These are phyloP conservation scores for Coemansia sp. DNA, from an alignment of 192 early-diverging fungal genomes.

Conservation along the genomic window DNA sequence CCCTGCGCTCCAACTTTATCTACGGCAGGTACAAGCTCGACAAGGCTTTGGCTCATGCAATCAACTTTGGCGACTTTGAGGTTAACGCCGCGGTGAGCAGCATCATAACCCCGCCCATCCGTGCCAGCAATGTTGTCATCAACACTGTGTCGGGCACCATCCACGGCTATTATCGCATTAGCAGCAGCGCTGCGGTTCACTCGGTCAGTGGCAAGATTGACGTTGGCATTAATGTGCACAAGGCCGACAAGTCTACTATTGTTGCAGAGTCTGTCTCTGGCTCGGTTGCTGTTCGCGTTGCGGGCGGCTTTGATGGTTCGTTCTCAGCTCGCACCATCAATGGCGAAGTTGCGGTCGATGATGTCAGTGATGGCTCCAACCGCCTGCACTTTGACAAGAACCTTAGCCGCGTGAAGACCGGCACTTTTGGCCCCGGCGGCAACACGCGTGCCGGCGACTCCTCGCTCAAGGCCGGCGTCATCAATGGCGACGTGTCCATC, in stretches of 20 bases:
- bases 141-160: slow-evolving; percentile 42
- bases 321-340: slow-evolving; percentile 37
- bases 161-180: slow-evolving; percentile 32
- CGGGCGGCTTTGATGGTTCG: slow-evolving; percentile 44
- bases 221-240: slow-evolving; percentile 39
- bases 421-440: slow-evolving; percentile 41
- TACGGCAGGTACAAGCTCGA: slow-evolving; percentile 44
- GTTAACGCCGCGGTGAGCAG: slow-evolving; percentile 34
- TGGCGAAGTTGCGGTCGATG: slow-evolving; percentile 39
- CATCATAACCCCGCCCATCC: slow-evolving; percentile 34
- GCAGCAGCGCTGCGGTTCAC: slow-evolving; percentile 25
- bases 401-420: slow-evolving; percentile 29
- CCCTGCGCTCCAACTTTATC: slow-evolving; percentile 34
- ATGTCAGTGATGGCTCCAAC: slow-evolving; percentile 45
- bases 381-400: slow-evolving; percentile 55
- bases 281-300: slow-evolving; percentile 28
- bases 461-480: slow-evolving; percentile 22
- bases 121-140: slow-evolving; percentile 23
- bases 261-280: slow-evolving; percentile 37
- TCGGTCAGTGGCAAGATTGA: slow-evolving; percentile 40
- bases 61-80: slow-evolving; percentile 44
- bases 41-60: slow-evolving; percentile 24
- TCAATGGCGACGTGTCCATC: slow-evolving; percentile 36
- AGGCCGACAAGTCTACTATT: slow-evolving; percentile 33
- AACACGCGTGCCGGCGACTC: slow-evolving; percentile 27